Conservation (phyloP, 2,329 filamentous ascomycete genomes). For the Exophiala sp. region DNA sequence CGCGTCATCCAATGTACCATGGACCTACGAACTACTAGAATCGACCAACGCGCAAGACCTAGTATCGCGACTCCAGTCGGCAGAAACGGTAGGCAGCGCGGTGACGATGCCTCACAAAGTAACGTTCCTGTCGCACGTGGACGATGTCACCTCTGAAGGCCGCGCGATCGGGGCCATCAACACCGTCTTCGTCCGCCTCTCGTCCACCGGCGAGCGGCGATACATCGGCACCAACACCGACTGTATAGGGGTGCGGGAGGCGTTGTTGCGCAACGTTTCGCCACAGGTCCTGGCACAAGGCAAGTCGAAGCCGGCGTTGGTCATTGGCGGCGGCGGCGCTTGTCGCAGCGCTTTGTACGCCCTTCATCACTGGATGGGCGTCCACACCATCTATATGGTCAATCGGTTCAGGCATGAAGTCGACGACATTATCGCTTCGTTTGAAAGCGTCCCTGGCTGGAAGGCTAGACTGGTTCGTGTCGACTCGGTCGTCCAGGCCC, state of each 20-base stretch:
- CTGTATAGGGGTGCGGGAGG: constrained; percentile 67
- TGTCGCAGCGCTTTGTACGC: constrained; percentile 70
- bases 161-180: constrained; percentile 70
- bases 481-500: constrained; percentile 53
- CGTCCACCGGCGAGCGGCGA: constrained; percentile 41
- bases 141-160: constrained; percentile 66
- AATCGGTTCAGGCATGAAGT: constrained; percentile 66
- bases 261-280: constrained; percentile 50
- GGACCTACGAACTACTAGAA: constrained; percentile 40
- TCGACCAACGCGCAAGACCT: constrained; percentile 29
- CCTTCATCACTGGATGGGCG: constrained; percentile 61
- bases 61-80: constrained; percentile 31
- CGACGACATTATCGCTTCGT: constrained; percentile 59
- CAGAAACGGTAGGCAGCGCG: constrained; percentile 52
- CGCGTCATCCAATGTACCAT: constrained; percentile 44
- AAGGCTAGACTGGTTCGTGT: constrained; percentile 57
- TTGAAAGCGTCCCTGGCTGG: constrained; percentile 50
- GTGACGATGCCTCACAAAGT: constrained; percentile 86
- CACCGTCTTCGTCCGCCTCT: constrained; percentile 60
- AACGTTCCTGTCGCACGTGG: constrained; percentile 63
- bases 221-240: constrained; percentile 75
- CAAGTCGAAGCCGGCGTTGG: constrained; percentile 53
- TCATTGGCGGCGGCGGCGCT: constrained; percentile 71
- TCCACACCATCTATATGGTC: constrained; percentile 64
- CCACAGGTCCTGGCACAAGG: constrained; percentile 47